Evolutionary conservation across 139 green algal genomes (phyloP), one percentile per base, ranked within the genome.

Genomic region (Desmodesmus armatus): DNA sequence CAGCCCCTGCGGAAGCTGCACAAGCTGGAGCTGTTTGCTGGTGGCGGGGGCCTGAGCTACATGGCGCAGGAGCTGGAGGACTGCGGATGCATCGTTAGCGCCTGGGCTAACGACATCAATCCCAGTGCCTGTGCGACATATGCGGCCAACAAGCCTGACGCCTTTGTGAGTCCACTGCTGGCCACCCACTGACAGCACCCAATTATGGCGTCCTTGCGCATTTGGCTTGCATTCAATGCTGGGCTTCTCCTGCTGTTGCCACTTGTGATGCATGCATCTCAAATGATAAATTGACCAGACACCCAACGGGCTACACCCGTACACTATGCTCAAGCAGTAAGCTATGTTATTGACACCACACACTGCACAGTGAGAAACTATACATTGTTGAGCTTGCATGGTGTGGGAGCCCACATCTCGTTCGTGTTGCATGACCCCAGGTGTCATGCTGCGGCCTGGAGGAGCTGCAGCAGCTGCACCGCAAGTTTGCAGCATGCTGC

Each of bases 51-150:
- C 37, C 69, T 90, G 19, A 87, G 58, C 5, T 92, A 88, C 84
- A 74, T 93, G 0, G 86, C 74, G 47, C 85, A 83, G 39, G n/a
- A 51, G 67, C 67, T 33, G 35, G 67, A 5, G 65, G 29, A 81
- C n/a, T 17, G 70, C 77, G 2, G 25, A 72, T 13, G 51, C 4
- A 44, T 21, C 33, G 63, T 71, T 17, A 66, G 19, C 0, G 1
- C 79, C 17, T 95, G 91, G 88, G 92, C 89, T 0, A 84, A 89
- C 3, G 92, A 95, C 86, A 89, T 89, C 55, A 87, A 91, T 80
- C 83, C 73, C 15, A 47, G 44, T 3, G 84, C 84, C 0, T 51
- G 49, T 7, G 51, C 44, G 5, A 90, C 83, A 43, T 95, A 95
- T 78, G 78, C 88, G 40, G 76, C 58, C 71, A 95, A 95, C 78